These are phyloP conservation scores for Bryoglossum gracile DNA, from an alignment of 495 filamentous ascomycete genomes.

Conservation along the genomic window DNA sequence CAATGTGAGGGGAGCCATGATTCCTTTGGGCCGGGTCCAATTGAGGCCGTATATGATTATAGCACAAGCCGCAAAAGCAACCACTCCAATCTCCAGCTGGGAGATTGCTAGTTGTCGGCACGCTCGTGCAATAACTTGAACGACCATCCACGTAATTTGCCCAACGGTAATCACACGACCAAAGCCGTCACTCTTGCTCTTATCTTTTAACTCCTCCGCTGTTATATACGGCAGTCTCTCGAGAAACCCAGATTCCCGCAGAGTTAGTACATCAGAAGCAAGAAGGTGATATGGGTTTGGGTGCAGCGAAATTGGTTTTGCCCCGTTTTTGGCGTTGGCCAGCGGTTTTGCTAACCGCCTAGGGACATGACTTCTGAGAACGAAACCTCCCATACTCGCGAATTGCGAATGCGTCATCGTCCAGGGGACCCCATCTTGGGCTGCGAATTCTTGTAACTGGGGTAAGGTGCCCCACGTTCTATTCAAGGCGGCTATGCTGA, in stretches of 20 bases:
- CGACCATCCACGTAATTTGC: constrained; percentile 28
- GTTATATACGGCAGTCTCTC: not conserved
- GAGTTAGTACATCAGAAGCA: not conserved
- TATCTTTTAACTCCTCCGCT: constrained; percentile 30
- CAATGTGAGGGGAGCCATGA: not conserved
- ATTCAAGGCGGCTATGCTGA: constrained; percentile 11
- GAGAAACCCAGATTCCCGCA: not conserved
- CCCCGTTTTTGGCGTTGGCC: not conserved
- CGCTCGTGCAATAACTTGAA: constrained; percentile 25
- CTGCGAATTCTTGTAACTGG: constrained; percentile 1
- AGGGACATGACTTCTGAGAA: constrained; percentile 26
- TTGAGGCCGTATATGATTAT: constrained; percentile 21
- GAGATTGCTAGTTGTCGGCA: constrained; percentile 25
- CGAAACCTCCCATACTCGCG: constrained; percentile 38
- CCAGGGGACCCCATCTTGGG: constrained; percentile 23
- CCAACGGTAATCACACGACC: constrained; percentile 23
- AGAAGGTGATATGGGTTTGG: constrained; percentile 1
- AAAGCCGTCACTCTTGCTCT: constrained; percentile 32
- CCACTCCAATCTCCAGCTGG: constrained; percentile 29
- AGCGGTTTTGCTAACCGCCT: not conserved
- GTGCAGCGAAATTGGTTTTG: not conserved
- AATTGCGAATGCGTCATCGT: constrained; percentile 32
- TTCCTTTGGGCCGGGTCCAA: constrained; percentile 26
- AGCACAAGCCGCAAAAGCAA: constrained; percentile 27
- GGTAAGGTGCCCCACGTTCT: not conserved